Conservation (phyloP, 805 yeast species). For the Brettanomyces sp. region DNA sequence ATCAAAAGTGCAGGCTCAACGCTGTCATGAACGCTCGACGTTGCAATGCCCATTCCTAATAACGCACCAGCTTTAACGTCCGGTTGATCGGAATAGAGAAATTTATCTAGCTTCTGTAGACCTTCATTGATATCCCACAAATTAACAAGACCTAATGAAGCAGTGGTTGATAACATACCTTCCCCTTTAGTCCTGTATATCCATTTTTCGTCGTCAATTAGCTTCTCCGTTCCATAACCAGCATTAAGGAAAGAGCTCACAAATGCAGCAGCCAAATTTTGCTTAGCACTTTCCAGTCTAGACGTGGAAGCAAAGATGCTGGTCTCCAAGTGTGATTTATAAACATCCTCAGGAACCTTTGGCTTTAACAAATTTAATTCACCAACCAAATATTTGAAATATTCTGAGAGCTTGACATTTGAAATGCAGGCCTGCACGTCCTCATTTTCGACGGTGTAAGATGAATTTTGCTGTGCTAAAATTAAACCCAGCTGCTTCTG, state of each 20-base stretch:
- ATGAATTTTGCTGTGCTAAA: constrained; percentile 76
- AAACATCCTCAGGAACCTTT: constrained; percentile 89
- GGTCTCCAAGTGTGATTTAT: constrained; percentile 82
- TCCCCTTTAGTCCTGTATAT: constrained; percentile 84
- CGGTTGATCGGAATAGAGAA: constrained; percentile 73
- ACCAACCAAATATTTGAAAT: constrained; percentile 69
- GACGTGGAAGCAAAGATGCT: constrained; percentile 42
- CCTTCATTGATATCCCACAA: constrained; percentile 92
- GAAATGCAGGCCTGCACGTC: constrained; percentile 79
- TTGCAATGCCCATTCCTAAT: constrained; percentile 87
- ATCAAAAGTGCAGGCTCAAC: constrained; percentile 86
- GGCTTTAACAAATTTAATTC: constrained; percentile 87
- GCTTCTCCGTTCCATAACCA: constrained; percentile 83
- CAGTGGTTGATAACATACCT: constrained; percentile 88
- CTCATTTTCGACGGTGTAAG: constrained; percentile 61
- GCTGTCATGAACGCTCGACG: constrained; percentile 91
- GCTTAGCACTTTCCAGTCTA: constrained; percentile 82
- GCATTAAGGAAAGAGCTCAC: constrained; percentile 86
- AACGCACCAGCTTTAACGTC: constrained; percentile 95
- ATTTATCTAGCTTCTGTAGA: constrained; percentile 80
- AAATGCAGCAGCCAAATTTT: constrained; percentile 88
- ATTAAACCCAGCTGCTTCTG: constrained; percentile 90
- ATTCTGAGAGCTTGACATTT: constrained; percentile 69
- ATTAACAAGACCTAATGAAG: constrained; percentile 79
- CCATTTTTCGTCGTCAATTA: constrained; percentile 70